Base-by-base conservation (phyloP, 129 eudicot species). In the Artemisia tridentata region DNA sequence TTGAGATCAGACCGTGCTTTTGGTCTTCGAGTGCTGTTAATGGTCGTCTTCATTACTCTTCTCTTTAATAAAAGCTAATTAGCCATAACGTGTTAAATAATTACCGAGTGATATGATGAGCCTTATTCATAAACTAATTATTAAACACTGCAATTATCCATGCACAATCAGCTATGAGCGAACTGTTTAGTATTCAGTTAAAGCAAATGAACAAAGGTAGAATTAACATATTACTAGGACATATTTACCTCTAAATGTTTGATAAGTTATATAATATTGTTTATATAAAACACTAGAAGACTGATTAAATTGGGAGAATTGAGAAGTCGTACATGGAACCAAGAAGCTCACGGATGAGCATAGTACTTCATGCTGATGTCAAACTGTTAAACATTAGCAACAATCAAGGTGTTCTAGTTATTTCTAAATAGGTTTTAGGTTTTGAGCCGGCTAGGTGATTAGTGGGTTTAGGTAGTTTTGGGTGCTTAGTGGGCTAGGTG, bases 291-390 rank as follows among this genome's bases (percentile, higher is more conserved):
- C 61, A 27, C 10, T 15, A 23, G 11, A 53, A 51, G 53, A 29
- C 12, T 51, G 2, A 38, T 53, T 18, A 18, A 31, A 12, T 34
- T 31, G 64, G 34, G 25, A 34, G 51, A 31, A 34, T 47, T 34
- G 52, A 53, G 29, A 21, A 21, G 15, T 59, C 29, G 12, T 12
- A 13, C 23, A 2, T 59, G 23, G 65, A 59, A 59, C 65, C 65
- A 27, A 59, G 45, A 59, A 59, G 65, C 65, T 59, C 27, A 50
- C 25, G 25, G 65, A 59, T 59, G 65, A 34, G 41, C 45, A 38
- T 38, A 38, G 10, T 38, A 38, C 9, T 0, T 38, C 45, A 38
- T 7, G 45, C 11, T 38, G 45, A 2, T 0, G 10, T 38, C 11
- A 7, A 38, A 38, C 2, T 38, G 9, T 7, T 38, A 38, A 5